These are phyloP conservation scores for Kodamaea leandrae DNA, from an alignment of 805 yeast species.

Conservation along the genomic window DNA sequence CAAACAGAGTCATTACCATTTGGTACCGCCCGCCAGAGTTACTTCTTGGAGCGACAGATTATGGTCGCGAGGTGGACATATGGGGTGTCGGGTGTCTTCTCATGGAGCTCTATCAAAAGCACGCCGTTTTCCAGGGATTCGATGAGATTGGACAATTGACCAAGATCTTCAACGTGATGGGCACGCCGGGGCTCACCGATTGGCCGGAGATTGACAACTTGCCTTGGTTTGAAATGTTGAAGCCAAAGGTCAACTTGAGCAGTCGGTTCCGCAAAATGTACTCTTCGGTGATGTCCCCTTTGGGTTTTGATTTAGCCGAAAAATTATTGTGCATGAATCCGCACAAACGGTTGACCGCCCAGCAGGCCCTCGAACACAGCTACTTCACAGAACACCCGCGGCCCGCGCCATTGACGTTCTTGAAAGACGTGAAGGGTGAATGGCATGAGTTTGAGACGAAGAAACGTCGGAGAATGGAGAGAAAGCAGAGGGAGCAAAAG, in stretches of 20 bases:
- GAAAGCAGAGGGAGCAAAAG: conserved; percentile 21
- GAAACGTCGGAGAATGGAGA: conserved; percentile 57
- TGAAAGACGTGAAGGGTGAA: conserved; percentile 67
- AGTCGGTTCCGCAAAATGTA: conserved; percentile 31
- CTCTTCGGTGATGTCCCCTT: conserved; percentile 20
- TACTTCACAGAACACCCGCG: conserved; percentile 72
- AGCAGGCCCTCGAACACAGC: conserved; percentile 62
- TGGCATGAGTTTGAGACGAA: conserved; percentile 98
- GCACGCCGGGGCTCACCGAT: conserved; percentile 67
- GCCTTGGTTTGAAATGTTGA: conserved; percentile 91
- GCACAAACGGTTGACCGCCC: conserved; percentile 59
- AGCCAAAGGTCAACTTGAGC: conserved; percentile 48
- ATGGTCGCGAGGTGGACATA: conserved; percentile 87
- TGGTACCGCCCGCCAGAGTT: conserved; percentile 99
- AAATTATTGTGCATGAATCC: conserved; percentile 71
- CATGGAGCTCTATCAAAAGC: conserved; percentile 71
- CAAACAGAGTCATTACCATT: conserved; percentile 90
- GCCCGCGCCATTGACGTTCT: conserved; percentile 56
- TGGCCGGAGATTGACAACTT: conserved; percentile 80
- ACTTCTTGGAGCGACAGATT: conserved; percentile 83
- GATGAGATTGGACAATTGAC: conserved; percentile 85
- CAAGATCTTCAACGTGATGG: conserved; percentile 78
- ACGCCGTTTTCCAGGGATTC: conserved; percentile 80
- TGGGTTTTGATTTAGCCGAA: conserved; percentile 63
- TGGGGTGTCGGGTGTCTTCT: conserved; percentile 97